Conservation (phyloP, 257 asterid genomes). For the Solanum sitiens region DNA sequence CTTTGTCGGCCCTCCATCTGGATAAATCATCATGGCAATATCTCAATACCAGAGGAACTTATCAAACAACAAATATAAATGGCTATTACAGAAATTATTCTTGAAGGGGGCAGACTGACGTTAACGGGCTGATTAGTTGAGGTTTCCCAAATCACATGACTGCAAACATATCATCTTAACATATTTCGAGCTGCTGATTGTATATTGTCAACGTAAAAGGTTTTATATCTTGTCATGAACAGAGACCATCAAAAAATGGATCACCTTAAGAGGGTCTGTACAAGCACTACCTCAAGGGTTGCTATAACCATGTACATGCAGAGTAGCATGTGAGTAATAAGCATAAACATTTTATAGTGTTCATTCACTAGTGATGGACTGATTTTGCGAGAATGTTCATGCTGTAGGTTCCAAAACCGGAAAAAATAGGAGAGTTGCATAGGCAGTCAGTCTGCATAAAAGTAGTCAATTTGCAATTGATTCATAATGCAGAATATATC, state of each 20-base stretch:
- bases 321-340: neutral
- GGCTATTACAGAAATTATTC: neutral
- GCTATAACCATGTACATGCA: neutral
- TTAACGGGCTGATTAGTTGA: neutral
- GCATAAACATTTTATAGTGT: neutral
- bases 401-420: neutral
- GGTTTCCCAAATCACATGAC: neutral
- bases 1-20: neutral
- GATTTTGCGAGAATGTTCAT: neutral
- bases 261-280: neutral
- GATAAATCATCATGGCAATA: neutral
- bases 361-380: neutral
- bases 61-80: neutral
- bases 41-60: neutral
- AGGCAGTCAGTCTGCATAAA: neutral
- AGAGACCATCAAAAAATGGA: neutral
- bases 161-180: neutral
- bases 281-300: neutral
- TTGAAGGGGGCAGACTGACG: neutral
- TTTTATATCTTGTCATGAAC: neutral
- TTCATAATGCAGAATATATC: neutral
- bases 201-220: neutral
- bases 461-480: neutral
- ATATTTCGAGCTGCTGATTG: neutral
- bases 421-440: neutral